These are phyloP conservation scores for Naegleria fowleri DNA, from an alignment of 208 protist species.

Conservation along the genomic window DNA sequence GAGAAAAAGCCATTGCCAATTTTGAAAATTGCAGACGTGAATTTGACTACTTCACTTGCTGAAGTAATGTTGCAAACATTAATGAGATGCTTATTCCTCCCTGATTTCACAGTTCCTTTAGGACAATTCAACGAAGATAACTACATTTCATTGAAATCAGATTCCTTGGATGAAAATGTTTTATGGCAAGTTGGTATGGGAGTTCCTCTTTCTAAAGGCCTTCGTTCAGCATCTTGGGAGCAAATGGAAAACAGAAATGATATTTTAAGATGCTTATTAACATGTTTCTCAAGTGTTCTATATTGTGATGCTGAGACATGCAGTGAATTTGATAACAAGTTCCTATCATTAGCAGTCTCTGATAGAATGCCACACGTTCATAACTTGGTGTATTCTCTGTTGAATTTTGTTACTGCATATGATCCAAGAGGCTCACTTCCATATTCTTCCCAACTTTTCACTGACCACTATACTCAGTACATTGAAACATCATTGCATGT, in stretches of 20 bases:
- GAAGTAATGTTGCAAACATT: not conserved
- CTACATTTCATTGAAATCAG: not conserved
- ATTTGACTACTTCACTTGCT: not conserved
- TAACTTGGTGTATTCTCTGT: conserved; percentile 10
- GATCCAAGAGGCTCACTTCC: conserved; percentile 16
- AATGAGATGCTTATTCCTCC: conserved; percentile 8
- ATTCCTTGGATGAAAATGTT: not conserved
- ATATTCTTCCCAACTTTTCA: not conserved
- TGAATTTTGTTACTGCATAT: conserved; percentile 17
- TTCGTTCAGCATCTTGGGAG: not conserved
- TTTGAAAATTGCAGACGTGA: not conserved
- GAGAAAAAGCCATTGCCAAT: not conserved
- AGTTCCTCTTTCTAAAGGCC: not conserved
- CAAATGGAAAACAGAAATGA: conserved; percentile 22
- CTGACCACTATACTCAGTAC: not conserved
- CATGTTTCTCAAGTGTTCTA: not conserved
- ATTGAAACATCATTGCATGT: not conserved
- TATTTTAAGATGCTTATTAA: conserved; percentile 9
- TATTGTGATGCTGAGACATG: not conserved
- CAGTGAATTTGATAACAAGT: not conserved
- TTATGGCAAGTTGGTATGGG: not conserved
- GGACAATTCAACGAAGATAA: not conserved
- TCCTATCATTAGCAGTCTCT: not conserved
- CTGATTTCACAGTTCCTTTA: conserved; percentile 1
- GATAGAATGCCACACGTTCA: not conserved